phyloP scores from a whole-genome alignment of 139 green algal species.

The Chara braunii region DNA sequence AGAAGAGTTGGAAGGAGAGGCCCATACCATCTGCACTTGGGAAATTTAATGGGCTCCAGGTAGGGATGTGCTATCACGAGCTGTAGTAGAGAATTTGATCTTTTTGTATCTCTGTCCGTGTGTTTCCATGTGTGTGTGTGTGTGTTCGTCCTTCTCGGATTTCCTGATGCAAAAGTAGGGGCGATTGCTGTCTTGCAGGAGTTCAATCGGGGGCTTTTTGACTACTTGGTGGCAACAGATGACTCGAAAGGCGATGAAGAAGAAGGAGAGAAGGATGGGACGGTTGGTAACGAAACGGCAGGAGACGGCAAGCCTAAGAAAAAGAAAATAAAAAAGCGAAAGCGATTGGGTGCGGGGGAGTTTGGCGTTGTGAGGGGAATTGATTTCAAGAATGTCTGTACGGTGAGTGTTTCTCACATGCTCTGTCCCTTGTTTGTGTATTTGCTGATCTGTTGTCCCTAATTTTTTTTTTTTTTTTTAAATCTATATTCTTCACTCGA shows the following conservation, averaged over 20 bases:
- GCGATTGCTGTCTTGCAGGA: slow-evolving; percentile 63
- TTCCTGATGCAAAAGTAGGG: too few relatives aligned
- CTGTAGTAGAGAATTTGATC: too few relatives aligned
- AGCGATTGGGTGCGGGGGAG: slow-evolving; percentile 74
- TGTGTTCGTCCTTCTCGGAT: too few relatives aligned
- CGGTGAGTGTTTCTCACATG: slow-evolving; percentile 91
- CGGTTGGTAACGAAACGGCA: slow-evolving; percentile 3
- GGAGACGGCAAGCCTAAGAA: not conserved
- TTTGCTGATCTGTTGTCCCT: too few relatives aligned
- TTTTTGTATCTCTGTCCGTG: too few relatives aligned
- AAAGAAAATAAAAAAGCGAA: slow-evolving; percentile 15
- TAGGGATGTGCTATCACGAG: too few relatives aligned
- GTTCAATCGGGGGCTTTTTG: slow-evolving; percentile 83
- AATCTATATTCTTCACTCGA: not conserved
- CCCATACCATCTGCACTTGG: too few relatives aligned
- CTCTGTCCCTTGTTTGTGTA: slow-evolving; percentile 63
- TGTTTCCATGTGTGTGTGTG: too few relatives aligned
- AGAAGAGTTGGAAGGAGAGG: too few relatives aligned
- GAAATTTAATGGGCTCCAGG: too few relatives aligned
- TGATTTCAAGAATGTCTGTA: slow-evolving; percentile 91
- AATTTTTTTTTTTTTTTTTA: too few relatives aligned
- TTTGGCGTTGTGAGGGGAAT: slow-evolving; percentile 92
- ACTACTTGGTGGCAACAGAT: slow-evolving; percentile 83
- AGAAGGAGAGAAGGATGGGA: slow-evolving; percentile 1
- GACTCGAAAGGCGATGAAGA: not conserved